Evolutionary conservation across 768 basidiomycete genomes (phyloP).

Genomic region (Suillus weaverae): DNA sequence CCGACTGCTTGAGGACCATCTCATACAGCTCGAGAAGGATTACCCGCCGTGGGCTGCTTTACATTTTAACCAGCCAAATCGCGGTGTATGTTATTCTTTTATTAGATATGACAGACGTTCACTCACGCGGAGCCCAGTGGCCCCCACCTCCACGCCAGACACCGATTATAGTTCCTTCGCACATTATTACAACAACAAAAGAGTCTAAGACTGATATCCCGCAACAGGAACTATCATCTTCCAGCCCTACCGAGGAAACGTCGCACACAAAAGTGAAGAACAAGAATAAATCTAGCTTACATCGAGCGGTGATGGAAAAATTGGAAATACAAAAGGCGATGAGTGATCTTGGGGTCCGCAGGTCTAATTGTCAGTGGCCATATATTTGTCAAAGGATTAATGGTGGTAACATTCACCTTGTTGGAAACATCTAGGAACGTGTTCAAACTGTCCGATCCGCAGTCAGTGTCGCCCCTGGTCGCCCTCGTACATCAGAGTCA

Average conservation of each 20-base stretch:
- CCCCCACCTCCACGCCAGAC: conserved; percentile 78
- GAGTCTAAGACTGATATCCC: conserved; percentile 18
- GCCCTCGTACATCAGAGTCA: not conserved
- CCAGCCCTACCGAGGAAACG: conserved; percentile 14
- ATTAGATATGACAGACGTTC: not conserved
- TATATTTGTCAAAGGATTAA: not conserved
- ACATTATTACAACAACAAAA: conserved; percentile 40
- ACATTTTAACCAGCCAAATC: conserved; percentile 84
- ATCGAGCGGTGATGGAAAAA: conserved; percentile 72
- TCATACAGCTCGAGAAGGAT: conserved; percentile 74
- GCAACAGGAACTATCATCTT: conserved; percentile 12
- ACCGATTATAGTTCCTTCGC: conserved; percentile 75
- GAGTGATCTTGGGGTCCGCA: conserved; percentile 42
- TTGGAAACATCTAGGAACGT: not conserved
- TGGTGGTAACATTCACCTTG: not conserved
- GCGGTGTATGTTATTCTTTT: conserved; percentile 57
- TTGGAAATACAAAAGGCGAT: conserved; percentile 74
- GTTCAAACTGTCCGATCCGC: not conserved
- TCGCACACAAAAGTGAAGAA: conserved; percentile 29
- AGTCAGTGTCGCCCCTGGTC: not conserved
- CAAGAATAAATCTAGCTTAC: conserved; percentile 61
- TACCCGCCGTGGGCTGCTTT: conserved; percentile 87
- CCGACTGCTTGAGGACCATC: conserved; percentile 73
- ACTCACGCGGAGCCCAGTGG: conserved; percentile 51
- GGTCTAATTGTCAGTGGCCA: conserved; percentile 17